Conservation (phyloP, 106 monocot species). For the Posidonia australis region DNA sequence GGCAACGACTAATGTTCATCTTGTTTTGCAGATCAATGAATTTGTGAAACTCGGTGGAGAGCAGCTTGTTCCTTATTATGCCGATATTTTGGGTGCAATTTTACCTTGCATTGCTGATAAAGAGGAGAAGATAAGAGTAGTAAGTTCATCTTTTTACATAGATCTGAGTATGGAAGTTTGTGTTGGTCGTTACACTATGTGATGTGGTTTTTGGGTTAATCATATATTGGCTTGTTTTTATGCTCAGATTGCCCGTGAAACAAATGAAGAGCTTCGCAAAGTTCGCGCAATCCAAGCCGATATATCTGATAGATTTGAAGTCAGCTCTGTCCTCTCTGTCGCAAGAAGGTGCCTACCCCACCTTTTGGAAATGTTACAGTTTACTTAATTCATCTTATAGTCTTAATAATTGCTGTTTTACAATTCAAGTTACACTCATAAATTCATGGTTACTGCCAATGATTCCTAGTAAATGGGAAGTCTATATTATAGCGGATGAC, state of each 20-base stretch:
- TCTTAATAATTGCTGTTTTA: too few relatives aligned
- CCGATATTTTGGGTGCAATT: slow-evolving; percentile 85
- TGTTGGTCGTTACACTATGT: too few relatives aligned
- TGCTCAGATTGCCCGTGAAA: slow-evolving; percentile 66
- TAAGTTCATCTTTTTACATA: slow-evolving; percentile 29
- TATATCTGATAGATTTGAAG: slow-evolving; percentile 75
- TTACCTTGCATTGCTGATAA: slow-evolving; percentile 94
- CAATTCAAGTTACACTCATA: too few relatives aligned
- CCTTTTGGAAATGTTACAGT: slow-evolving; percentile 3
- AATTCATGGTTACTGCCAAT: too few relatives aligned
- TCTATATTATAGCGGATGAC: neutral
- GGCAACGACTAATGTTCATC: neutral
- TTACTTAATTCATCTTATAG: too few relatives aligned
- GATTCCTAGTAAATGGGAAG: too few relatives aligned
- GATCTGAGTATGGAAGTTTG: neutral
- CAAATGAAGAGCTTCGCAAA: slow-evolving; percentile 88
- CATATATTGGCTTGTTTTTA: neutral
- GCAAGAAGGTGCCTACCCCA: slow-evolving; percentile 60
- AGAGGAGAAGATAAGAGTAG: slow-evolving; percentile 72
- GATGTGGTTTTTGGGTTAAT: too few relatives aligned
- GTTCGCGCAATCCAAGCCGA: slow-evolving; percentile 33
- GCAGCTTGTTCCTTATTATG: slow-evolving; percentile 89
- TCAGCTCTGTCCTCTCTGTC: slow-evolving; percentile 69
- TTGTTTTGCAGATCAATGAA: slow-evolving; percentile 72
- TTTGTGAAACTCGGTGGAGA: slow-evolving; percentile 93